Percentiles rank a stretch among this genome's conserved stretches.
phyloP scores from a whole-genome alignment of 441 rosid species.

The Arabidopsis hybrid region DNA sequence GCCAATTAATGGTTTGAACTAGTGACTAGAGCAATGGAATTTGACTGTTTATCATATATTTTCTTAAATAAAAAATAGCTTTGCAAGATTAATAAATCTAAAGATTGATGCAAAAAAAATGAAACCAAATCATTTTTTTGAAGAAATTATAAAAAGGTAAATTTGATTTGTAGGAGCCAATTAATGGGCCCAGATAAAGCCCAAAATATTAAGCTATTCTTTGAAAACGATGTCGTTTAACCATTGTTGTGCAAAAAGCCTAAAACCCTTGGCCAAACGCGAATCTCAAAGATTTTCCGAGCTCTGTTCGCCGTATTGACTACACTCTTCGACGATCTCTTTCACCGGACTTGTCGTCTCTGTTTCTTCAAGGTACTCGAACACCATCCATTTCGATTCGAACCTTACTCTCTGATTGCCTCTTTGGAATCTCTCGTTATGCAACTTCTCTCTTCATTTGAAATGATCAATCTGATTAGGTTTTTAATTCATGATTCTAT shows the following conservation, averaged over 20 bases:
- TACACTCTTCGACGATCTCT: slow-evolving; percentile 13
- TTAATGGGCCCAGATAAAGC: slow-evolving; percentile 20
- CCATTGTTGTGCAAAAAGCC: not conserved
- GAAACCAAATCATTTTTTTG: no score
- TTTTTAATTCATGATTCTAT: not conserved
- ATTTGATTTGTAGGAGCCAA: no score
- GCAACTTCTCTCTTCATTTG: not conserved
- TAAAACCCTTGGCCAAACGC: slow-evolving; percentile 21
- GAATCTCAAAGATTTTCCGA: slow-evolving; percentile 28
- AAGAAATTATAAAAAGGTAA: no score
- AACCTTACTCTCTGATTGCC: not conserved
- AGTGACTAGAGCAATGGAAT: no score
- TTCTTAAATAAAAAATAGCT: no score
- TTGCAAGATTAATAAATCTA: no score
- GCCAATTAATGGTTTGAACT: no score
- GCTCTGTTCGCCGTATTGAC: slow-evolving; percentile 27
- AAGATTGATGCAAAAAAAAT: no score
- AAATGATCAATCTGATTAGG: slow-evolving; percentile 22
- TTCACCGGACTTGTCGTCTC: slow-evolving; percentile 12
- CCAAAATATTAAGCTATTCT: not conserved
- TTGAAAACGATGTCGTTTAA: not conserved
- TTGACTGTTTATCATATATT: no score
- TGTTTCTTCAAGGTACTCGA: slow-evolving; percentile 22
- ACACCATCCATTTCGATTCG: not conserved
- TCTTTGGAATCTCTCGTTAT: not conserved